Evolutionary conservation across 2,329 filamentous ascomycete genomes (phyloP), one percentile per base, ranked within the genome.

Genomic region (Paecilomyces variotii): DNA sequence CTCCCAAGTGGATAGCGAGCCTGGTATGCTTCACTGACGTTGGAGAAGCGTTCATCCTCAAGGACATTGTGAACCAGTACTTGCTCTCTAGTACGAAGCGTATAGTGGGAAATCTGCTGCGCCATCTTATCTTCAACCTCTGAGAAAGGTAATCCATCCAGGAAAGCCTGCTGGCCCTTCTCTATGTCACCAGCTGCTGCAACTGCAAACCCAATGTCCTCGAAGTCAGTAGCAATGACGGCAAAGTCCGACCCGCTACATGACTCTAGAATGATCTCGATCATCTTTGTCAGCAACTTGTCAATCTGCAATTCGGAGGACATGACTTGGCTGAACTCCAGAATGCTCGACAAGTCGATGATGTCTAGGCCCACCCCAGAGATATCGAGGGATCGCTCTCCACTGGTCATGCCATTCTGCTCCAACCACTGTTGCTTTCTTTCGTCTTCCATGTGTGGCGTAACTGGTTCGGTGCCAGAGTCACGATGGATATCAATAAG

Each of bases 281-380:
- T 82, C 79, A 87, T 85, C 69, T 86, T 86, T 2, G 80, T 78
- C 57, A 87, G 74, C 2, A 87, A 75, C 55, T 81, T 82, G 60
- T 87, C 84, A 50, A 87, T 82, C 61, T 86, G 80, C 14, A 87
- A 75, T 65, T 87, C 84, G 12, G 84, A 86, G 5, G 84, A 87
- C 63, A 87, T 80, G 4, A 87, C 78, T 67, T 87, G 84, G 57
- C 82, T 86, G 27, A 84, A 86, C 63, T 87, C 83, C 3, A 87
- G 76, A 53, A 87, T 87, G 50, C 81, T 84, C 2, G 82, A 82
- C 14, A 87, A 68, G 67, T 87, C 85, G 57, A 87, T 82, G 67
- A 87, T 85, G 65, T 87, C 84, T 52, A 76, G 63, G 5, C 74
- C 74, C 51, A 76, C 72, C 27, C 73, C 70, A 52, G 74, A 75